These are phyloP conservation scores for Aspergillus ibericus DNA, from an alignment of 2,329 filamentous ascomycete species.

Conservation along the genomic window DNA sequence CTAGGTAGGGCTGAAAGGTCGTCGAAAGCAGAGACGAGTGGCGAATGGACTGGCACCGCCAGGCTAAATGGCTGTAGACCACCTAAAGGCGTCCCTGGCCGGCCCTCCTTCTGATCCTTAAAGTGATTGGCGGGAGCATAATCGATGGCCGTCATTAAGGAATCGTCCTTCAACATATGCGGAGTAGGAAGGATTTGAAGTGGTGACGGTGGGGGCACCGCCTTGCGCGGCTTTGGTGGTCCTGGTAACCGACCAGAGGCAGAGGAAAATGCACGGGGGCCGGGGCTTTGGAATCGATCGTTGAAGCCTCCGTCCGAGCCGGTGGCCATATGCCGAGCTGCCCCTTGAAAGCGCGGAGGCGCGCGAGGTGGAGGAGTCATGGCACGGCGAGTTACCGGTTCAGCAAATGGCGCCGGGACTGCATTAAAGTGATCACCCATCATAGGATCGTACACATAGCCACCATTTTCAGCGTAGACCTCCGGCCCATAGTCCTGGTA, in stretches of 20 bases:
- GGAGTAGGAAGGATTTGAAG: slow-evolving; percentile 81
- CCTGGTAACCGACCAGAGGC: slow-evolving; percentile 51
- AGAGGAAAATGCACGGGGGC: slow-evolving; percentile 65
- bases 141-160: slow-evolving; percentile 70
- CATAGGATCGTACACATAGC: slow-evolving; percentile 57
- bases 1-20: slow-evolving; percentile 83
- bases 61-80: slow-evolving; percentile 68
- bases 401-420: slow-evolving; percentile 65
- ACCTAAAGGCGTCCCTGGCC: slow-evolving; percentile 61
- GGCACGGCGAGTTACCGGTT: slow-evolving; percentile 81
- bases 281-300: slow-evolving; percentile 34
- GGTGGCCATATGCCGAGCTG: slow-evolving; percentile 47
- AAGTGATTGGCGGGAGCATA: slow-evolving; percentile 77
- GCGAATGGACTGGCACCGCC: slow-evolving; percentile 71
- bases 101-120: slow-evolving; percentile 68
- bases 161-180: slow-evolving; percentile 79
- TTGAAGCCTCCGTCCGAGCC: slow-evolving; percentile 43
- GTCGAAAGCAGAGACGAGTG: slow-evolving; percentile 79
- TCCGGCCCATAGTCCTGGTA: slow-evolving; percentile 74
- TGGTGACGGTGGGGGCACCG: slow-evolving; percentile 69
- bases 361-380: slow-evolving; percentile 89
- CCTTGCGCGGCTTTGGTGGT: slow-evolving; percentile 53
- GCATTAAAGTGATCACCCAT: slow-evolving; percentile 35
- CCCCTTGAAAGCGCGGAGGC: slow-evolving; percentile 57
- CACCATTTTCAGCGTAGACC: slow-evolving; percentile 64